A percentile compares a stretch with the other conserved stretches of the same genome.
These are phyloP conservation scores for Kluyveromyces nonfermentans DNA, from an alignment of 805 yeast genomes.

Conservation along the genomic window DNA sequence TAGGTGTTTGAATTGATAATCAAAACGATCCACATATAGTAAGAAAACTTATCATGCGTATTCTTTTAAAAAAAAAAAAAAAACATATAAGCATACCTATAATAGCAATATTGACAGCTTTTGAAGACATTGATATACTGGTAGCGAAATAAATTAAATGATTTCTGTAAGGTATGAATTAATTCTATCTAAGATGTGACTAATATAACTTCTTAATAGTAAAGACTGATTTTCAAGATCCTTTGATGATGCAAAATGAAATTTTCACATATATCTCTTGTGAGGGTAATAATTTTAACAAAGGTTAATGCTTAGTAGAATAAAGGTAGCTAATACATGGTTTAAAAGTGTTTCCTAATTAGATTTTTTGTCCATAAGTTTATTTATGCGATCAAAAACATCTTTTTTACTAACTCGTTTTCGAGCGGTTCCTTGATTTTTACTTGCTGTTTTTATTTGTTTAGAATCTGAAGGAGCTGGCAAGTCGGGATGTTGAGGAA, in stretches of 20 bases:
- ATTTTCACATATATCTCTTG: too few relatives aligned
- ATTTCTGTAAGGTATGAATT: too few relatives aligned
- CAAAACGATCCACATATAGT: not conserved
- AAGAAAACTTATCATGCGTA: not conserved
- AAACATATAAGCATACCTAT: constrained; percentile 39
- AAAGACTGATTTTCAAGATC: too few relatives aligned
- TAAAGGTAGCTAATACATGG: not conserved
- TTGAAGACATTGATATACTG: constrained; percentile 31
- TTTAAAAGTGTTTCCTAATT: not conserved
- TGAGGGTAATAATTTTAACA: too few relatives aligned
- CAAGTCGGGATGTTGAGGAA: not conserved
- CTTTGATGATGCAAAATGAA: too few relatives aligned
- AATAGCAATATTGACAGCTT: constrained; percentile 57
- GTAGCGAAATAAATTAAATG: not conserved
- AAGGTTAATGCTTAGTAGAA: too few relatives aligned
- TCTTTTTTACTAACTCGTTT: constrained; percentile 29
- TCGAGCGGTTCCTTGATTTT: constrained; percentile 11
- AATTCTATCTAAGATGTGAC: too few relatives aligned
- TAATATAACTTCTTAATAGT: too few relatives aligned
- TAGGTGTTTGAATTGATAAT: not conserved
- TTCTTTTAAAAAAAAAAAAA: not conserved
- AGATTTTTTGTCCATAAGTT: constrained; percentile 20
- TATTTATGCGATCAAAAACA: constrained; percentile 23
- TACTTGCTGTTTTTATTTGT: constrained; percentile 1
- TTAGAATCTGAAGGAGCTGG: not conserved